These are phyloP conservation scores for Ceratocystis harringtonii DNA, from an alignment of 2,329 filamentous ascomycete genomes.

Conservation along the genomic window DNA sequence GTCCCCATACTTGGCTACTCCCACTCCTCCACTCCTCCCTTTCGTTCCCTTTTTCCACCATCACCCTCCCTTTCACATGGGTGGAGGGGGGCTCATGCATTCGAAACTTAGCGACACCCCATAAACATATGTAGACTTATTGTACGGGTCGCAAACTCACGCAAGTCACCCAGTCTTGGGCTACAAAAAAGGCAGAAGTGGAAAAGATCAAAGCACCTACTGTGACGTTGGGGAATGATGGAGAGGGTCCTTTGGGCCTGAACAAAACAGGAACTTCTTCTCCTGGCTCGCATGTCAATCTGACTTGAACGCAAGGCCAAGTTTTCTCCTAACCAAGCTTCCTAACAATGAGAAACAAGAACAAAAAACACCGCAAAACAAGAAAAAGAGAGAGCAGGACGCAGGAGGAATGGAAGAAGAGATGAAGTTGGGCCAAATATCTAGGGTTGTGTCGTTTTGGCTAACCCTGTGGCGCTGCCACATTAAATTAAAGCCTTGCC, in stretches of 20 bases:
- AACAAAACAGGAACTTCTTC: neutral
- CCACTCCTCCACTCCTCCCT: neutral
- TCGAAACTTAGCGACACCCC: neutral
- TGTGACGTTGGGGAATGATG: neutral
- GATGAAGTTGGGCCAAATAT: neutral
- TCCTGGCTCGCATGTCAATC: neutral
- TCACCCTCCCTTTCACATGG: too few relatives aligned
- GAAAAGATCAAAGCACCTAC: neutral
- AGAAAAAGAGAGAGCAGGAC: neutral
- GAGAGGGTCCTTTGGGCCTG: neutral
- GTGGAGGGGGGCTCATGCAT: neutral
- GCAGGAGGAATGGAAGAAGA: neutral
- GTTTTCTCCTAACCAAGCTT: too few relatives aligned
- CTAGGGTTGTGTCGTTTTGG: neutral
- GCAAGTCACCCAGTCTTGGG: neutral
- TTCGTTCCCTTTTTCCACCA: too few relatives aligned
- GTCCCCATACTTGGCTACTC: neutral
- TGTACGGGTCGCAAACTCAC: neutral
- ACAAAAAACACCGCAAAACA: too few relatives aligned
- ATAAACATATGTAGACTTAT: neutral
- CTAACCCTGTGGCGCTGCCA: slow-evolving; percentile 5
- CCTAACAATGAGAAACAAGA: too few relatives aligned
- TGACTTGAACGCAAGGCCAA: neutral
- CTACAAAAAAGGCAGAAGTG: neutral
- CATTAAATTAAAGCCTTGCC: neutral